Evolutionary conservation across 805 yeast genomes (phyloP).

Genomic region (Wickerhamomyces chambardii): DNA sequence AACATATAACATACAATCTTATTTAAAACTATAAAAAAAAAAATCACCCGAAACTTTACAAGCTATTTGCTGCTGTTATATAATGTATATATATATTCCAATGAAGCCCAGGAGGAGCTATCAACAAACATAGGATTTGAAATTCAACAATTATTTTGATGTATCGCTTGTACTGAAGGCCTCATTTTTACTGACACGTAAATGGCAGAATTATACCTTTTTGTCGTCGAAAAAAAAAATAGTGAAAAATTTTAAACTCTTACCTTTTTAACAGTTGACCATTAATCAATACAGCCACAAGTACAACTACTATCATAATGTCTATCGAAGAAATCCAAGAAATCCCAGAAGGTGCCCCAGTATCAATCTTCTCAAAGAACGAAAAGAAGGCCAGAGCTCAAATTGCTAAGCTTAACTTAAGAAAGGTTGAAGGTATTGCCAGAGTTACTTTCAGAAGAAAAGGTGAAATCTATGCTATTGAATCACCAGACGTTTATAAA

Average conservation of each 20-base stretch:
- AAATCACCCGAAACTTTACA: too few relatives aligned
- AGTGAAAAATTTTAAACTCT: constrained; percentile 4
- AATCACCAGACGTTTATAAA: constrained; percentile 90
- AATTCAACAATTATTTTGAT: too few relatives aligned
- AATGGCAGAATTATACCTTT: neutral
- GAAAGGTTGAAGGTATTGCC: constrained; percentile 84
- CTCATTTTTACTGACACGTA: too few relatives aligned
- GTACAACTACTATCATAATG: constrained; percentile 11
- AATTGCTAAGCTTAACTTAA: constrained; percentile 81
- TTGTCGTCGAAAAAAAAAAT: constrained; percentile 5
- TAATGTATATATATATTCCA: too few relatives aligned
- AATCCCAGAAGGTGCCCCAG: constrained; percentile 79
- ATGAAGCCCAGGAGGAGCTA: too few relatives aligned
- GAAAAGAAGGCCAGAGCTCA: constrained; percentile 94
- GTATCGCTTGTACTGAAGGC: too few relatives aligned
- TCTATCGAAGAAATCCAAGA: constrained; percentile 25
- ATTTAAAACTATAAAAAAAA: too few relatives aligned
- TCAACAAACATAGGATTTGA: too few relatives aligned
- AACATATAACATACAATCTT: too few relatives aligned
- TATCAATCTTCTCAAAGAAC: constrained; percentile 75
- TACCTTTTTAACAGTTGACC: neutral
- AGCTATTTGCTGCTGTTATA: too few relatives aligned
- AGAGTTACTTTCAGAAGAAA: constrained; percentile 95
- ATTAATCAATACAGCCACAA: neutral
- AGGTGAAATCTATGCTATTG: constrained; percentile 86